Base-by-base conservation (phyloP, 2,329 filamentous ascomycete species). In the Exophiala sideris region DNA sequence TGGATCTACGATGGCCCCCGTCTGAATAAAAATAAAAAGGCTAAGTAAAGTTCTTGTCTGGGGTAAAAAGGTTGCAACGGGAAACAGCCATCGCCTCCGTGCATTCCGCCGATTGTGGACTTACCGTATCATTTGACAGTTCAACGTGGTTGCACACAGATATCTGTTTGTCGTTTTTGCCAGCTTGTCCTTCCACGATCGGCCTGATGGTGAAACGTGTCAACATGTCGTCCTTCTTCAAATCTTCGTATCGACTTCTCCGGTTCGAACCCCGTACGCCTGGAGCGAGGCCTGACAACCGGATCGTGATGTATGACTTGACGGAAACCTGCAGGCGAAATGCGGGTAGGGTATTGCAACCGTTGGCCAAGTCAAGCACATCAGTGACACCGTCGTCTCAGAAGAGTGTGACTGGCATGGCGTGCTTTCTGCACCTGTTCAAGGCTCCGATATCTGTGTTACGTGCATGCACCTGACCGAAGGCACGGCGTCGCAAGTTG, bases 341-440 rank as follows among this genome's bases (percentile, higher is more conserved):
- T 45, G 48, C 51, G 55, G 55, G 36, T 54, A 29, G 48, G 39
- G 29, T 35, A 45, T 42, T 44, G 51, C 51, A 32, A 45, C 42
- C 38, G 32, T 41, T 40, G 48, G 55, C 45, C 39, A 48, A 20
- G 42, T 34, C 54, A 35, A n/a, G 44, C 24, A 44, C 48, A 44
- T 39, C 35, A 29, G 46, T 57, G 47, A 46, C 50, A 57, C 50
- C 41, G 47, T 44, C 41, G 47, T 41, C 50, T 50, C 41, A 48
- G 41, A 4, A 44, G 41, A 44, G n/a, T 44, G 41, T 44, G 20
- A 24, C 41, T 24, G n/a, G 20, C 18, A 29, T n/a, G 21, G 7
- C 18, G n/a, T 44, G 18, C 10, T 11, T 20, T 24, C 41, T 10
- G 29, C 29, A 12, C 5, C 35, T 16, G 11, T 38, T 11, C 14